Base-by-base conservation (phyloP, 768 basidiomycete genomes). In the Pulveroboletus ravenelii region DNA sequence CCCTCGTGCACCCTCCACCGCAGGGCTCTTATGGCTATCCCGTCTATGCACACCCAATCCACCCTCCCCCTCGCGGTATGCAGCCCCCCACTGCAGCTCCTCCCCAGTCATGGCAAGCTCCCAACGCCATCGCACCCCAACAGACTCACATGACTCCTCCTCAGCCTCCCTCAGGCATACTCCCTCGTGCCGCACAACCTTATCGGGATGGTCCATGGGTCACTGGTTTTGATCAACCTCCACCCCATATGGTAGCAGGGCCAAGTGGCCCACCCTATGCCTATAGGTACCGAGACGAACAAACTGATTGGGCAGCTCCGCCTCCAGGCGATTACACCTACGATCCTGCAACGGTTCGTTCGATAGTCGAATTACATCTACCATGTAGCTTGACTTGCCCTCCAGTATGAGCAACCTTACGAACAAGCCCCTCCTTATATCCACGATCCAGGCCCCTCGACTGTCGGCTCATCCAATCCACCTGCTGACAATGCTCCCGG, bases 201-300 rank as follows among this genome's bases (percentile, higher is more conserved):
- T 79, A 77, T 58, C 69, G 78, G 23, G 77, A 79, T 43, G 75
- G 77, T 15, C 58, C 74, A 6, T 86, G 86, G 85, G 78, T 78
- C 44, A 72, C 66, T 6, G 61, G 77, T 4, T 85, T 84, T 54
- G 73, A 77, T 41, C 76, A 76, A 17, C 70, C 74, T 17, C 68
- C 79, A 18, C 66, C 73, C 12, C 75, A 79, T 38, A 72, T 78
- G 41, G 76, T 81, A 54, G 66, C 72, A 15, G 70, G 72, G 2
- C 73, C 79, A 4, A 69, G 72, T 25, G 62, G 72, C 1, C 53
- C 76, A 1, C 65, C 74, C 3, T 84, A 80, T 56, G 76, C 79
- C 30, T 86, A 85, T 54, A 71, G 82, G 45, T 86, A 82, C 63
- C 70, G 82, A 50, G 80, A 84, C 15, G 84, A 85, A 31, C 81